phyloP scores from a whole-genome alignment of 208 protist genomes.

The Crithidia mellificae region DNA sequence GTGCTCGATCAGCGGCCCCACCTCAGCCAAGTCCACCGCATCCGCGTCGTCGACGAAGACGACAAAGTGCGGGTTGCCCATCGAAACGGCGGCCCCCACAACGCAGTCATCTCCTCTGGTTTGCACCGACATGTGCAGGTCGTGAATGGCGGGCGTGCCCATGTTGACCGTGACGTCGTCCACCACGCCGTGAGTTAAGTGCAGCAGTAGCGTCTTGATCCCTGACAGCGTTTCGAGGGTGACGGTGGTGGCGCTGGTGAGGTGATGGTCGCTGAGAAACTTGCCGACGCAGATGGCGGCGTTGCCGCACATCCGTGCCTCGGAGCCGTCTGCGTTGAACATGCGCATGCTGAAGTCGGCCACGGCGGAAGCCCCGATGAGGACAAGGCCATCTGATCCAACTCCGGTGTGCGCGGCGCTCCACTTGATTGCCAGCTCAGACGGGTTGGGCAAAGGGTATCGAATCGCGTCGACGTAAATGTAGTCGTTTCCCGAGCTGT shows the following conservation, averaged over 20 bases:
- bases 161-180: conserved; percentile 5
- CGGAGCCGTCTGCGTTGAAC: conserved; percentile 14
- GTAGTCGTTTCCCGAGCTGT: conserved; percentile 12
- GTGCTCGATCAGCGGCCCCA: conserved; percentile 5
- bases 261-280: neutral
- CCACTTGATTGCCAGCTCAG: conserved; percentile 3
- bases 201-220: conserved; percentile 1
- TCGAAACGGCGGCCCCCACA: neutral
- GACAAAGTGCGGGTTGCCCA: conserved; percentile 16
- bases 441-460: neutral
- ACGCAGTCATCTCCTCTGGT: neutral
- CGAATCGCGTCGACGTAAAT: conserved; percentile 1
- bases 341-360: conserved; percentile 19
- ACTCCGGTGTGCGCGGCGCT: conserved; percentile 18
- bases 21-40: neutral
- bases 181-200: neutral
- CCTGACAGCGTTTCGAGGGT: conserved; percentile 9
- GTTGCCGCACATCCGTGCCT: conserved; percentile 18
- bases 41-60: neutral
- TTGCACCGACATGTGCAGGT: neutral
- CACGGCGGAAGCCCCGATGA: conserved; percentile 5
- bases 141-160: neutral
- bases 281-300: conserved; percentile 13
- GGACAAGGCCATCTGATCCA: conserved; percentile 11
- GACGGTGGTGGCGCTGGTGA: neutral